Evolutionary conservation across 768 basidiomycete genomes (phyloP).

Genomic region (Trametes cinnabarina): DNA sequence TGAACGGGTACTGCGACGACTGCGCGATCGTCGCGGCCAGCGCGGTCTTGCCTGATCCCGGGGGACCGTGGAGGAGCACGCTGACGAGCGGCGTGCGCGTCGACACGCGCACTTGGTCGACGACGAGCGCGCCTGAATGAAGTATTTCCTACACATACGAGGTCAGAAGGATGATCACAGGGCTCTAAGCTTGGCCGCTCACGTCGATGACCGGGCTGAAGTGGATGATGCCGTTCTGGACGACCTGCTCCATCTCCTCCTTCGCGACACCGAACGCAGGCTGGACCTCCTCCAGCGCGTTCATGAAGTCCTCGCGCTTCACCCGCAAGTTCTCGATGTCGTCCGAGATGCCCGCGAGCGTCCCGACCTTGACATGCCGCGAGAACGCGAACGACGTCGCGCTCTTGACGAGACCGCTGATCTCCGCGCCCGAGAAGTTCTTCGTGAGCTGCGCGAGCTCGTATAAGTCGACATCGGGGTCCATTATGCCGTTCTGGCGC

Average conservation of each 20-base stretch:
- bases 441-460: conserved; percentile 87
- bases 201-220: conserved; percentile 77
- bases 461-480: conserved; percentile 71
- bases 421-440: conserved; percentile 98
- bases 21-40: conserved; percentile 92
- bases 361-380: conserved; percentile 95
- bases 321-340: conserved; percentile 94
- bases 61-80: conserved; percentile 83
- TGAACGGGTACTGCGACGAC: conserved; percentile 93
- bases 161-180: neutral
- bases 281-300: conserved; percentile 90
- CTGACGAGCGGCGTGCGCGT: conserved; percentile 90
- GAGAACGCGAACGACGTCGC: conserved; percentile 98
- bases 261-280: conserved; percentile 98
- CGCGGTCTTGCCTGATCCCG: conserved; percentile 93
- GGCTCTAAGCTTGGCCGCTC: neutral
- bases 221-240: conserved; percentile 96
- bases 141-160: conserved; percentile 68
- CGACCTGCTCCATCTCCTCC: conserved; percentile 88
- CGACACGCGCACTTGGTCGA: conserved; percentile 91
- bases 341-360: conserved; percentile 93
- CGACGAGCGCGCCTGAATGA: conserved; percentile 81
- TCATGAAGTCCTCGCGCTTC: conserved; percentile 80
- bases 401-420: conserved; percentile 93
- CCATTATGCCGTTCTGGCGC: conserved; percentile 90